phyloP scores from a whole-genome alignment of 139 green algal genomes.

The Chlamydomonas schloesseri region DNA sequence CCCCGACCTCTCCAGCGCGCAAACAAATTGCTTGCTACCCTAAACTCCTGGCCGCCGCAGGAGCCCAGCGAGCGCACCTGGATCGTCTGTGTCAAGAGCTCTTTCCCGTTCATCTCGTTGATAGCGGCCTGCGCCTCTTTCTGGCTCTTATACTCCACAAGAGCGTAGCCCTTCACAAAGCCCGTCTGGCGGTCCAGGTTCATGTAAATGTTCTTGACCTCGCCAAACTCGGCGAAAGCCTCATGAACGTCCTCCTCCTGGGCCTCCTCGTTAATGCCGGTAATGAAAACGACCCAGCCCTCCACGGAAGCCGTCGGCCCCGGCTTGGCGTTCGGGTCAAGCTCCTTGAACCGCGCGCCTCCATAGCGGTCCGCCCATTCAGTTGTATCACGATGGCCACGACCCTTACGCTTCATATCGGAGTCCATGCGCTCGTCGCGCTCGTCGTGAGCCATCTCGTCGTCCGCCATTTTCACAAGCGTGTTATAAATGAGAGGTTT shows the following conservation, averaged over 20 bases:
- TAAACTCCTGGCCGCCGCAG: no score
- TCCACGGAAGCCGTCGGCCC: constrained; percentile 79
- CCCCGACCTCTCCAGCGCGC: no score
- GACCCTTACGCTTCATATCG: constrained; percentile 32
- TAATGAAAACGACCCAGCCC: constrained; percentile 96
- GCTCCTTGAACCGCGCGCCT: constrained; percentile 43
- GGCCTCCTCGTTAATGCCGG: constrained; percentile 95
- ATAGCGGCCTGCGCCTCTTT: constrained; percentile 91
- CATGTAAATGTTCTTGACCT: constrained; percentile 97
- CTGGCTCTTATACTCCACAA: constrained; percentile 93
- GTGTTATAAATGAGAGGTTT: no score
- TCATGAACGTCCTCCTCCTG: constrained; percentile 95
- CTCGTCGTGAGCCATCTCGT: constrained; percentile 19
- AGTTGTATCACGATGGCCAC: constrained; percentile 30
- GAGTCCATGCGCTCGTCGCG: not conserved
- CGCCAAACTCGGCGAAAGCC: constrained; percentile 92
- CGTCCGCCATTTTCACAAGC: constrained; percentile 22
- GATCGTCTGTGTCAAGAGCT: constrained; percentile 86
- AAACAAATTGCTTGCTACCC: no score
- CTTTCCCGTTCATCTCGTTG: constrained; percentile 83
- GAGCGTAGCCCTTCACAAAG: constrained; percentile 95
- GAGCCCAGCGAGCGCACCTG: not conserved
- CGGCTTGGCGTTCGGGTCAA: constrained; percentile 44
- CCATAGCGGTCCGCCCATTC: constrained; percentile 51
- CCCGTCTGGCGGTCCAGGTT: constrained; percentile 97